Percentiles rank a stretch among this genome's conserved stretches.
Conservation (phyloP, 495 filamentous ascomycete species). For the Penicillium coprophilum region DNA sequence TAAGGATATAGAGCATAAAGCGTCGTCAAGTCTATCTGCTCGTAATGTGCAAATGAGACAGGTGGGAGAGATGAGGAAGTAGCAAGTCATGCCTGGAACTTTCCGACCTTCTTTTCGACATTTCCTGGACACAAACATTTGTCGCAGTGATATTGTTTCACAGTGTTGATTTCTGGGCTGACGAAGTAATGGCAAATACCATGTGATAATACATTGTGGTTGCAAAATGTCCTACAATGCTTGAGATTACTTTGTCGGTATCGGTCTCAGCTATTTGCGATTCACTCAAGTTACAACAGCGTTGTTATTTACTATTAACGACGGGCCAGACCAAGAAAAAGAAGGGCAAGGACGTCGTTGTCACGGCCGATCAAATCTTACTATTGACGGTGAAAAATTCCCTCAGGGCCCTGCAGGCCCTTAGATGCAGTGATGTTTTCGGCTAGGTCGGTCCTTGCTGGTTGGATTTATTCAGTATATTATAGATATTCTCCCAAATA, state of each 20-base stretch:
- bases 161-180: neutral
- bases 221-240: neutral
- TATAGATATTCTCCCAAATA: neutral
- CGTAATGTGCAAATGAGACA: neutral
- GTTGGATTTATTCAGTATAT: neutral
- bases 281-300: neutral
- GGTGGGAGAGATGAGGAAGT: neutral
- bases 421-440: neutral
- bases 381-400: too few relatives aligned
- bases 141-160: neutral
- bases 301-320: neutral
- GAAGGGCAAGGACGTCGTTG: too few relatives aligned
- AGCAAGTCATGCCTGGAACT: neutral
- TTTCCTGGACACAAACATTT: neutral
- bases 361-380: too few relatives aligned
- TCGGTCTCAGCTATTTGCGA: neutral
- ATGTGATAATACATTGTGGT: too few relatives aligned
- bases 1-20: slow-evolving; percentile 5
- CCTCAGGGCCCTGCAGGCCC: neutral
- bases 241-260: too few relatives aligned
- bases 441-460: neutral
- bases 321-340: too few relatives aligned
- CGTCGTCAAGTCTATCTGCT: neutral
- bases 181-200: neutral
- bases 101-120: neutral